Conservation (phyloP, 192 early-diverging fungal genomes). For the Backusella circina region DNA sequence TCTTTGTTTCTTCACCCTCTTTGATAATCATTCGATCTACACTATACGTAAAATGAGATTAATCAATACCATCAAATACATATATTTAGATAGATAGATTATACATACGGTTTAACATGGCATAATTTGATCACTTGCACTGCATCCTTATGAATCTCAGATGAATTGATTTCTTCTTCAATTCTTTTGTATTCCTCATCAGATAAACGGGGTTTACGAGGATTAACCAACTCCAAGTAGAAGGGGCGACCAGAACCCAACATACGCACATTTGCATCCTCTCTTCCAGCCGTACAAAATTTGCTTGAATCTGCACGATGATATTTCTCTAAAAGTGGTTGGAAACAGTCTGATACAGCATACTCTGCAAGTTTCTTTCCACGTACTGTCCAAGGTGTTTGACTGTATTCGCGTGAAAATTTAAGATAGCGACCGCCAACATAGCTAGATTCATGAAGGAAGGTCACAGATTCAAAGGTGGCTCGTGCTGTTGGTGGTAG, state of each 20-base stretch:
- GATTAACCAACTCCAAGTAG: conserved; percentile 85
- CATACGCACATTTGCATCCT: conserved; percentile 96
- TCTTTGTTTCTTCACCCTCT: conserved; percentile 72
- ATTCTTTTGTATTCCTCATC: conserved; percentile 40
- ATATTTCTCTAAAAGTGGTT: conserved; percentile 49
- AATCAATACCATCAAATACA: background rate
- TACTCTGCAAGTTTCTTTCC: conserved; percentile 65
- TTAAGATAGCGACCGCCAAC: conserved; percentile 74
- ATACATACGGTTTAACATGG: conserved; percentile 38
- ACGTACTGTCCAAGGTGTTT: conserved; percentile 81
- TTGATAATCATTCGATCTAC: conserved; percentile 62
- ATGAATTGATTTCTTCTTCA: conserved; percentile 39
- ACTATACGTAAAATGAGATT: conserved; percentile 6
- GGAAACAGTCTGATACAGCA: conserved; percentile 81
- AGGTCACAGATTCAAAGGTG: conserved; percentile 33
- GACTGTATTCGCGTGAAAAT: conserved; percentile 69
- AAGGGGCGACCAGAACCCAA: conserved; percentile 89
- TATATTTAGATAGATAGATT: too few species aligned
- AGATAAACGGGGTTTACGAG: conserved; percentile 44
- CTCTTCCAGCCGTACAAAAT: conserved; percentile 82
- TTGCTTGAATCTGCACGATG: conserved; percentile 67
- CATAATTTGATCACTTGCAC: conserved; percentile 53
- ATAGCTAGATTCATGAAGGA: conserved; percentile 52
- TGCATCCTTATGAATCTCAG: conserved; percentile 35
- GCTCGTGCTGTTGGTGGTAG: background rate